phyloP scores from a whole-genome alignment of 305 asterid genomes.

The Ilex paraguariensis region DNA sequence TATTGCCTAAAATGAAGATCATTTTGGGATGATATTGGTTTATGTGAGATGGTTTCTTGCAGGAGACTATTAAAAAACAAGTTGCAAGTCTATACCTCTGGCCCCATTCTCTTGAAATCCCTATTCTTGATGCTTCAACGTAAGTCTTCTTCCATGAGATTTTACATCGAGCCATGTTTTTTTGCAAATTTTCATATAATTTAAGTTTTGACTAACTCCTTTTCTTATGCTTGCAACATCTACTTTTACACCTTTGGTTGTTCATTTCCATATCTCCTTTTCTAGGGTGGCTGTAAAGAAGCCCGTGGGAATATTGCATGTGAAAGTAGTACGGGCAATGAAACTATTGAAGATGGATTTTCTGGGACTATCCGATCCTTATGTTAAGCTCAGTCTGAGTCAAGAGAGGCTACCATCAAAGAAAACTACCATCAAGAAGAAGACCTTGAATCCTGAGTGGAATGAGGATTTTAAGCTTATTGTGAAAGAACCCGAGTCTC shows the following conservation, averaged over 20 bases:
- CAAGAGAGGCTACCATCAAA: constrained; percentile 60
- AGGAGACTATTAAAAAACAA: constrained; percentile 66
- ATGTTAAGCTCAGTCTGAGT: constrained; percentile 68
- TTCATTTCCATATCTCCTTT: background rate
- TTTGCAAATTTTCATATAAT: background rate
- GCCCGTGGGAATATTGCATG: constrained; percentile 87
- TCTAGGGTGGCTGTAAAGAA: constrained; percentile 59
- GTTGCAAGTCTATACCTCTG: constrained; percentile 69
- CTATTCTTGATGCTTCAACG: constrained; percentile 80
- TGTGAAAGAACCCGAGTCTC: constrained; percentile 78
- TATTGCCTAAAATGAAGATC: too few relatives aligned
- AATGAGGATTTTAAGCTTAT: constrained; percentile 77
- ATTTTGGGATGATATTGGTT: too few relatives aligned
- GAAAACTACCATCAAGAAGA: constrained; percentile 78
- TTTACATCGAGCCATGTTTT: background rate
- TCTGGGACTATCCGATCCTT: constrained; percentile 90
- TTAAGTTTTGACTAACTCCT: background rate
- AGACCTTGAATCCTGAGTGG: constrained; percentile 82
- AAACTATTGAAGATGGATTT: constrained; percentile 87
- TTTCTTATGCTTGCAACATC: background rate
- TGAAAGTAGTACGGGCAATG: constrained; percentile 62
- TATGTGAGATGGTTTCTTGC: constrained; percentile 13
- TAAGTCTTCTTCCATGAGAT: constrained; percentile 24
- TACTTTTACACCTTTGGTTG: background rate
- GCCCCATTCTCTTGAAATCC: constrained; percentile 80